Base-by-base conservation (phyloP, 169 alveolate species). In the Cyclospora cayetanensis region DNA sequence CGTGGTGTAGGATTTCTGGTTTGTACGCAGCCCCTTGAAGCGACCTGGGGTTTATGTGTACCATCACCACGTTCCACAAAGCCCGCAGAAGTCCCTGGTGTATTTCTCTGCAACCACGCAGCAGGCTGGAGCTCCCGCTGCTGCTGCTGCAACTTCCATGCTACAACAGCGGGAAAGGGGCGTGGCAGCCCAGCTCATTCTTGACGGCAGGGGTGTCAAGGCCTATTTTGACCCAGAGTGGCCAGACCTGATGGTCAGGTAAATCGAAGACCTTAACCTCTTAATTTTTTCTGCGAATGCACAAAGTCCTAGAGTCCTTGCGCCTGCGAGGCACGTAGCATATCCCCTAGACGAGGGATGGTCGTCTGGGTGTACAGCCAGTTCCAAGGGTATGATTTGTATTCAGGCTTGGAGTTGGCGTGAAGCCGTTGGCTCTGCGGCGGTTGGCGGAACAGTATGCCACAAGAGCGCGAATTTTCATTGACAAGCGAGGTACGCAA, bases 171-270 rank as follows among this genome's bases (percentile, higher is more conserved):
- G 93, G 35, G 94, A 98, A 42, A 92, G 98, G 55, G 98, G 98
- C 1, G 95, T 95, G 65, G 96, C 97, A 4, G 96, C 96, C 52
- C 98, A 96, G 94, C 95, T 96, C 11, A 90, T 96, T 15, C 94
- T 96, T 42, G 95, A 96, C 42, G 98, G 98, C 5, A 93, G 97
- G 65, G 98, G 98, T 41, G 98, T 96, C 34, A 95, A 95, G 93
- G 97, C 98, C 22, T 96, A 95, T 91, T 96, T 93, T 74, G 98
- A 96, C 65, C 97, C 97, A 9, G 95, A 72, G 35, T 95, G 94
- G 76, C 97, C 97, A 22, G 85, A 96, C 89, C 93, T 96, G 60
- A 94, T 86, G 92, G 86, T 86, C 53, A 86, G 92, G 92, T 86
- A 35, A 60, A 27, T 7, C 43, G 39, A 3, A 25, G 41, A 39